phyloP scores from a whole-genome alignment of 169 alveolate species.

The Cryptosporidium canis region DNA sequence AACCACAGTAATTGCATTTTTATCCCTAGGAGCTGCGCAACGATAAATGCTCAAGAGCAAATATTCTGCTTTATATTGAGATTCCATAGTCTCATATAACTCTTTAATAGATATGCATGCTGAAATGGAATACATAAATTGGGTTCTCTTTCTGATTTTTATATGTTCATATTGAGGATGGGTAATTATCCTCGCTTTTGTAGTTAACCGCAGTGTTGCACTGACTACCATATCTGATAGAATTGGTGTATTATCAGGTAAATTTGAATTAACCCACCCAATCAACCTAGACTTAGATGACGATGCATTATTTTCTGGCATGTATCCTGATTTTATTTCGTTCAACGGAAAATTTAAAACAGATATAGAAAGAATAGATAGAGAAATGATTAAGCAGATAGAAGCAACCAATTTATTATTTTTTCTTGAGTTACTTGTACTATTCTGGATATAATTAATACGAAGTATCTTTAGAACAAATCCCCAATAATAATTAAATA shows the following conservation, averaged over 20 bases:
- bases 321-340: slow-evolving; percentile 20
- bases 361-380: slow-evolving; percentile 15
- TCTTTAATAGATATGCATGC: slow-evolving; percentile 76
- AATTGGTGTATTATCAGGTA: slow-evolving; percentile 72
- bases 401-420: not conserved
- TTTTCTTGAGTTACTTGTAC: not conserved
- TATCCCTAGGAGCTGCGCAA: slow-evolving; percentile 44
- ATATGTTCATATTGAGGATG: slow-evolving; percentile 77
- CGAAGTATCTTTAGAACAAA: not conserved
- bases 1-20: slow-evolving; percentile 10
- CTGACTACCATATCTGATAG: slow-evolving; percentile 75
- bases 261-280: slow-evolving; percentile 56
- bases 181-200: slow-evolving; percentile 47
- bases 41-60: slow-evolving; percentile 70
- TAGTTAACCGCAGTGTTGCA: slow-evolving; percentile 73
- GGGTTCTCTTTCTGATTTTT: slow-evolving; percentile 74
- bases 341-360: slow-evolving; percentile 5
- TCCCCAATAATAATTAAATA: not conserved
- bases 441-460: not conserved
- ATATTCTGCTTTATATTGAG: slow-evolving; percentile 49
- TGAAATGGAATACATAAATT: slow-evolving; percentile 69
- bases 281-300: slow-evolving; percentile 56
- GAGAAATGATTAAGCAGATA: not conserved
- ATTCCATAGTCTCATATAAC: slow-evolving; percentile 59
- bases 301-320: slow-evolving; percentile 48